Percentiles rank a stretch among this genome's conserved stretches.
Conservation (phyloP, 352 stramenopile genomes). For the Phytophthora tentaculata region DNA sequence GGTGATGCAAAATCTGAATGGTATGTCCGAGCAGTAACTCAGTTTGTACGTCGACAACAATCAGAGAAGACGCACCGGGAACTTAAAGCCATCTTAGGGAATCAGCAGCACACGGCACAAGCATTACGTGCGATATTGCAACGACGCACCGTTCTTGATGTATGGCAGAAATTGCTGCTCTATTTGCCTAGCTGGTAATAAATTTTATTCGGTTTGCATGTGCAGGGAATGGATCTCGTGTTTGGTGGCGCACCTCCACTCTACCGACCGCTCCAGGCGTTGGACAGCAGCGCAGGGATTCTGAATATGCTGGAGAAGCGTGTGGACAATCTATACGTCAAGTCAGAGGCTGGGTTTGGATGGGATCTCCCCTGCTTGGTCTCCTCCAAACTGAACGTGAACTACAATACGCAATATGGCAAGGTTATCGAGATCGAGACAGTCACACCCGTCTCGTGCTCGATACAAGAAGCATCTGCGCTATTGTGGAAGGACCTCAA, state of each 20-base stretch:
- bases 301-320: conserved; percentile 18
- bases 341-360: conserved; percentile 10
- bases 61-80: conserved; percentile 22
- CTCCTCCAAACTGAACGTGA: conserved; percentile 22
- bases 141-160: conserved; percentile 6
- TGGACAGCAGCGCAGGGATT: conserved; percentile 11
- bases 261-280: background rate
- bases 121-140: conserved; percentile 14
- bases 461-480: conserved; percentile 18
- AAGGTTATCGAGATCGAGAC: conserved; percentile 33
- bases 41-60: conserved; percentile 25
- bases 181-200: no score
- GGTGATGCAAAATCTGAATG: conserved; percentile 3
- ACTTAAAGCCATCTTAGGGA: conserved; percentile 17
- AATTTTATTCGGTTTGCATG: background rate
- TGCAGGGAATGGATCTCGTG: conserved; percentile 26
- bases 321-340: conserved; percentile 14
- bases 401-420: conserved; percentile 23
- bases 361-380: conserved; percentile 22
- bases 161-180: background rate
- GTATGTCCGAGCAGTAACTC: conserved; percentile 7
- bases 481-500: conserved; percentile 29
- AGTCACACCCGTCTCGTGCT: conserved; percentile 21
- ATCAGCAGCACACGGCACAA: conserved; percentile 11
- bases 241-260: conserved; percentile 10